Conservation (phyloP, 2,329 filamentous ascomycete species). For the Chaetomiaceae sp. region DNA sequence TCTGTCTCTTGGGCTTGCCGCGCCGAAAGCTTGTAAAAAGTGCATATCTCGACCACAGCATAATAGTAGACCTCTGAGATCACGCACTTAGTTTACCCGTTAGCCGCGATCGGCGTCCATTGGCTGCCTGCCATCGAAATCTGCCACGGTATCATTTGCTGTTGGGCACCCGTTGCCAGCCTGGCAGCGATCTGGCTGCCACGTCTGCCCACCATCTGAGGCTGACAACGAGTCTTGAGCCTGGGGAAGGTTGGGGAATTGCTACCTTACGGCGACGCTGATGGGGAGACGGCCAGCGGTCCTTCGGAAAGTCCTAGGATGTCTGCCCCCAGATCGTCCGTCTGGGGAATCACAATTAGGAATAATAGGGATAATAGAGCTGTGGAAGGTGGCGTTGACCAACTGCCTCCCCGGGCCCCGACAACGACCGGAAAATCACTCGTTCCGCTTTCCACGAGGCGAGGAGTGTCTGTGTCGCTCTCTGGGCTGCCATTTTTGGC, state of each 20-base stretch:
- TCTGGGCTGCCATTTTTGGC: too few species aligned
- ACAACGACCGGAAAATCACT: background rate
- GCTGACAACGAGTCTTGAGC: background rate
- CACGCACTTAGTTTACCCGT: too few species aligned
- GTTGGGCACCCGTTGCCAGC: conserved; percentile 2
- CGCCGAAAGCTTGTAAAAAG: too few species aligned
- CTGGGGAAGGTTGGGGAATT: background rate
- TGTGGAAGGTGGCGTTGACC: background rate
- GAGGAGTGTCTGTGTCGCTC: too few species aligned
- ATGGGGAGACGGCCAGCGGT: background rate
- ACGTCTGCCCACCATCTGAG: background rate
- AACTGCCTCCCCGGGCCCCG: background rate
- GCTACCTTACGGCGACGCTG: background rate
- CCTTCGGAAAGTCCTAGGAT: background rate
- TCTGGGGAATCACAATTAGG: background rate
- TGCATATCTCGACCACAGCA: too few species aligned
- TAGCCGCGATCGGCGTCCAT: too few species aligned
- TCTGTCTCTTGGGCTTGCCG: too few species aligned
- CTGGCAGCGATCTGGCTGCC: background rate
- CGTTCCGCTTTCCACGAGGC: too few species aligned
- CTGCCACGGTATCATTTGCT: too few species aligned
- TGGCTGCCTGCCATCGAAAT: too few species aligned
- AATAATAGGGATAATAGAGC: too few species aligned
- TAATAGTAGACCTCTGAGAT: too few species aligned
- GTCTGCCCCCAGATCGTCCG: background rate